Base-by-base conservation (phyloP, 2,329 filamentous ascomycete genomes). In the Aspergillus sp. region DNA sequence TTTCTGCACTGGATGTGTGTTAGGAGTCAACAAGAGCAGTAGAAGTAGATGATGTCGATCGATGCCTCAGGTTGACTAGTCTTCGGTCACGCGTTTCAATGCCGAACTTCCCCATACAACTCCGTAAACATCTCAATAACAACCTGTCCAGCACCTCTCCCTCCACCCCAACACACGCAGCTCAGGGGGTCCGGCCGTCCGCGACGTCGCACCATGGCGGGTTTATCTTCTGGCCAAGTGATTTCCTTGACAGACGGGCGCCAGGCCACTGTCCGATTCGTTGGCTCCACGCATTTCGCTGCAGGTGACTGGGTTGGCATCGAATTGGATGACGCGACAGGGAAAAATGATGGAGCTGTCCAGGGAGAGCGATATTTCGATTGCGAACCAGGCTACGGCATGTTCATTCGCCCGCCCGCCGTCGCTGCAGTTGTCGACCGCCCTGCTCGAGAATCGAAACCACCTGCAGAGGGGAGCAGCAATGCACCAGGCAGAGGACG, bases 341-440 rank as follows among this genome's bases (percentile, higher is more conserved):
- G 91, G 19, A 96, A 96, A 67, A 96, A 96, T 50, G 86, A 96
- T 69, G 89, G 89, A 43, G 81, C 82, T 34, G 85, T 96, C 29
- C 76, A 89, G 58, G 88, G 86, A 40, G 75, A 85, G 53, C 71
- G 85, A 13, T 96, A 96, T 57, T 96, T 94, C 49, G 77, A 88
- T 30, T 96, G 89, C 47, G 57, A 69, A 30, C 62, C 67, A 27
- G 62, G 72, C 55, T 60, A 80, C 73, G 75, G 85, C 69, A 91
- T 98, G 76, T 96, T 98, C 51, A 74, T 95, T 34, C 75, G 84
- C 41, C 79, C 85, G 17, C 65, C 73, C 33, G 80, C 80, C 36
- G 68, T 91, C 30, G 72, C 70, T 8, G 66, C 78, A 20, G 52
- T 69, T 51, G 30, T 63, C 41, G 44, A 61, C 55, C 51, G 58